phyloP scores from a whole-genome alignment of 176 grass and related monocot genomes.

The Lolium multiflorum region DNA sequence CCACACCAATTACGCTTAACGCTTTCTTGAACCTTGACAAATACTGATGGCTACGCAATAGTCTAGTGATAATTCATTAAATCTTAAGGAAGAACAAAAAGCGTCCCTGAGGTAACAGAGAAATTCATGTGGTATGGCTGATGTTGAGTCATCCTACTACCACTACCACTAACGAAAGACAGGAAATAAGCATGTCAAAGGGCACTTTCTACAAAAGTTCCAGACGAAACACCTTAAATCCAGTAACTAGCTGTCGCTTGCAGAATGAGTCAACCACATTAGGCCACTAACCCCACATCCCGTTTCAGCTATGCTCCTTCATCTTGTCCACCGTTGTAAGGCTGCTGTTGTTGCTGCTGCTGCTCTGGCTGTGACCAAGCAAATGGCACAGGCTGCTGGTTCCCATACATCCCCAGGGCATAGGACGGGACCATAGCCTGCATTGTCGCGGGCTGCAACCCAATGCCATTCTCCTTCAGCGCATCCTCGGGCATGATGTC shows the following conservation, averaged over 20 bases:
- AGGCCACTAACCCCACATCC: not conserved
- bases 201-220: not conserved
- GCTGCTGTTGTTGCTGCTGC: conserved; percentile 15
- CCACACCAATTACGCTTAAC: no score
- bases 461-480: not conserved
- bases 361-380: conserved; percentile 47
- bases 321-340: conserved; percentile 8
- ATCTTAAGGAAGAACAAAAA: not conserved
- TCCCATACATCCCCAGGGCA: conserved; percentile 37
- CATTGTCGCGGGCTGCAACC: not conserved
- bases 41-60: not conserved
- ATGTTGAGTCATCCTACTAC: not conserved
- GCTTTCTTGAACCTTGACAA: no score
- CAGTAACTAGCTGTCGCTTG: not conserved
- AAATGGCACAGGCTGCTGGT: conserved; percentile 40
- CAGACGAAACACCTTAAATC: not conserved
- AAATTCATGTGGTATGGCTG: not conserved
- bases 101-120: not conserved
- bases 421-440: conserved; percentile 43
- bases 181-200: not conserved
- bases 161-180: not conserved
- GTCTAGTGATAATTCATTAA: not conserved
- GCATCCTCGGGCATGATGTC: not conserved
- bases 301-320: not conserved
- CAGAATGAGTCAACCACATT: not conserved